A percentile compares a stretch with the other conserved stretches of the same genome.
These are phyloP conservation scores for Cladorrhinum sp. DNA, from an alignment of 2,329 filamentous ascomycete species.

Conservation along the genomic window DNA sequence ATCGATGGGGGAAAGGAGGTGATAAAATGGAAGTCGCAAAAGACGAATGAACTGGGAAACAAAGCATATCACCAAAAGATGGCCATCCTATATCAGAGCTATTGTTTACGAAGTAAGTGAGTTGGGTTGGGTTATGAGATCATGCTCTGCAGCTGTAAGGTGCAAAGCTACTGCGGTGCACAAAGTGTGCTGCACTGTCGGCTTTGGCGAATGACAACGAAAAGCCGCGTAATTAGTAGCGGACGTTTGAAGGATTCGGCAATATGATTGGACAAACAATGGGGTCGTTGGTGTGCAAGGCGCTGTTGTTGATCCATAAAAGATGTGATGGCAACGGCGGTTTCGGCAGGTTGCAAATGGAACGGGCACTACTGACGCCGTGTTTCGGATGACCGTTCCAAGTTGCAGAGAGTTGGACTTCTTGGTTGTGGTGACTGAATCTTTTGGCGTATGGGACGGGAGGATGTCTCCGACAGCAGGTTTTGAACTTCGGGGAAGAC, in stretches of 20 bases:
- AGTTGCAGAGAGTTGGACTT: background rate
- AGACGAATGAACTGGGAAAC: background rate
- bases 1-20: background rate
- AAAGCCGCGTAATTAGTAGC: background rate
- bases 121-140: conserved; percentile 14
- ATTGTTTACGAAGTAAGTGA: background rate
- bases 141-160: background rate
- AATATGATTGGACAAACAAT: background rate
- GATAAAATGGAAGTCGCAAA: background rate
- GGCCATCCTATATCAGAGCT: background rate
- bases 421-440: no score
- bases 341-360: background rate
- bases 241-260: background rate
- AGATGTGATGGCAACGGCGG: background rate
- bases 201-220: background rate
- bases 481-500: background rate
- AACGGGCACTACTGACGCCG: no score
- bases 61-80: background rate
- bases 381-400: background rate
- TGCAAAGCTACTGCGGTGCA: background rate
- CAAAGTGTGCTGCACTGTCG: background rate
- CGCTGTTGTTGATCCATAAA: background rate
- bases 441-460: no score
- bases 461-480: no score
- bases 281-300: background rate